phyloP scores from a whole-genome alignment of 805 yeast species.

The Cyberlindnera subsufficiens region DNA sequence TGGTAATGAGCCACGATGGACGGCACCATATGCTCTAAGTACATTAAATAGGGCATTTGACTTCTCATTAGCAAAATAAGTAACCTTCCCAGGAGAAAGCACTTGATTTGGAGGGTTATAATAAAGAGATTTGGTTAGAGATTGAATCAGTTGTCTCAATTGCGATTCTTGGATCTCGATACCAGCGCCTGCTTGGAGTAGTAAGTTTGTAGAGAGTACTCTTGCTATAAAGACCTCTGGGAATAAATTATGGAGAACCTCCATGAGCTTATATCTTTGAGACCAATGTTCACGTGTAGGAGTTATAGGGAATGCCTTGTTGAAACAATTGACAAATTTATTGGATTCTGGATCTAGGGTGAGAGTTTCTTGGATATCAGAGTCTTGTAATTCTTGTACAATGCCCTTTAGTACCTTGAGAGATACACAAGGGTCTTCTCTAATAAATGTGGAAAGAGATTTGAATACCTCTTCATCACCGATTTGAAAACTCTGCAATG shows the following conservation, averaged over 20 bases:
- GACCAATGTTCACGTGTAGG: conserved; percentile 16
- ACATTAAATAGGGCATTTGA: conserved; percentile 7
- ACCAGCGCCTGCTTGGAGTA: conserved; percentile 17
- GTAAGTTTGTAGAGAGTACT: conserved; percentile 5
- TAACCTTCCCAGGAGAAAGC: conserved; percentile 1
- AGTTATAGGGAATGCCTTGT: conserved; percentile 13
- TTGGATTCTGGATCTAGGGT: neutral
- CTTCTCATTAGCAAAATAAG: conserved; percentile 2
- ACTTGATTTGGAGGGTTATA: conserved; percentile 7
- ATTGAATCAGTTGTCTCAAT: conserved; percentile 2
- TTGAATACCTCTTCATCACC: conserved; percentile 8
- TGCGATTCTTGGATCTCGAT: conserved; percentile 8
- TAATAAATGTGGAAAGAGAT: conserved; percentile 1
- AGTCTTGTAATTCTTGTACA: conserved; percentile 1
- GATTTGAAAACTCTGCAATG: conserved; percentile 10
- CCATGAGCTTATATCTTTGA: conserved; percentile 9
- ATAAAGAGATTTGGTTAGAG: conserved; percentile 2
- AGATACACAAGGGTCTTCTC: conserved; percentile 4
- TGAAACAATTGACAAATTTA: neutral
- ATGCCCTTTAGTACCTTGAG: conserved; percentile 5
- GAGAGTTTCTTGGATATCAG: conserved; percentile 2
- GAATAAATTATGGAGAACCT: conserved; percentile 8
- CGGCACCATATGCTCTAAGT: conserved; percentile 7
- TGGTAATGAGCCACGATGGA: conserved; percentile 7
- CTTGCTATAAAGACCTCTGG: conserved; percentile 4